These are phyloP conservation scores for Dichotomocladium elegans DNA, from an alignment of 371 early-diverging fungal species.

Conservation along the genomic window DNA sequence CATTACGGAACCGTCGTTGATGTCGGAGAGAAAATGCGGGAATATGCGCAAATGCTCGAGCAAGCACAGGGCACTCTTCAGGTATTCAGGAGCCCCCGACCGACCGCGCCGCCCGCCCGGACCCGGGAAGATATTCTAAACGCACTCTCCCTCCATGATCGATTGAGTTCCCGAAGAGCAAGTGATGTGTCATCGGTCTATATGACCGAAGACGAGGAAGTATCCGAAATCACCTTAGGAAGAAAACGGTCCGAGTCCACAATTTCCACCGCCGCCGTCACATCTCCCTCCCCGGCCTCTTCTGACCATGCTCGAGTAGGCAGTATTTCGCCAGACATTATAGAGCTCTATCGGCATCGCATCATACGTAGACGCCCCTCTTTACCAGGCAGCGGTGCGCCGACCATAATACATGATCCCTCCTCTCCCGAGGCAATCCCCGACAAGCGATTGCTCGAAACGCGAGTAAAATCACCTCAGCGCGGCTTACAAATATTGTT, in stretches of 20 bases:
- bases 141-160: constrained; percentile 6
- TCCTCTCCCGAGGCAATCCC: no score
- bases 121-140: constrained; percentile 3
- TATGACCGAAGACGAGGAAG: constrained; percentile 16
- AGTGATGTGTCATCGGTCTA: constrained; percentile 16
- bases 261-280: no score
- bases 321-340: no score
- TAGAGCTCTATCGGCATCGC: constrained; percentile 33
- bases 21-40: constrained; percentile 30
- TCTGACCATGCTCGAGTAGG: neutral
- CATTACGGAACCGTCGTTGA: constrained; percentile 29
- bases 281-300: neutral
- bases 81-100: constrained; percentile 21
- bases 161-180: constrained; percentile 11
- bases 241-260: neutral
- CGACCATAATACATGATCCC: no score
- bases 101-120: neutral
- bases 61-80: constrained; percentile 38
- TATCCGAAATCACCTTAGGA: no score
- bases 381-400: constrained; percentile 25
- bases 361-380: constrained; percentile 39
- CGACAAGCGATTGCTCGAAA: no score
- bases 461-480: no score
- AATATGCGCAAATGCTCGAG: constrained; percentile 41
- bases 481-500: constrained; percentile 30